Evolutionary conservation across 78 protist genomes (phyloP), one percentile per base, ranked within the genome.

Genomic region (Dictyostelium brefeldianum): DNA sequence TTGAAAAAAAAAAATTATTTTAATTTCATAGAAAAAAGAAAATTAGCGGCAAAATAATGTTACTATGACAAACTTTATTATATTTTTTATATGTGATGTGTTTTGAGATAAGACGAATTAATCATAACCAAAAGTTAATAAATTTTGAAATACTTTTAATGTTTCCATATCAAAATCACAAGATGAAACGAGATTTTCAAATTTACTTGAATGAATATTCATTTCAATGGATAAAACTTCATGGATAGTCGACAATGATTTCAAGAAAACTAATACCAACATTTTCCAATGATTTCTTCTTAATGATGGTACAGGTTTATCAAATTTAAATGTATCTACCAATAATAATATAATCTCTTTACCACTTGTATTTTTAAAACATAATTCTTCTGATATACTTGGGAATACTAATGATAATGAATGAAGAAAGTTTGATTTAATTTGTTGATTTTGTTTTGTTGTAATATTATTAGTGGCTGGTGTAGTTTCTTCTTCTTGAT

Each of bases 121-220:
- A 53, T 69, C 51, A 56, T 87, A 87, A 22, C 93, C 93, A 77
- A 50, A 64, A 1, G 65, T 22, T 14, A 74, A 41, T 51, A 87
- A 87, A 65, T 87, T 73, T 25, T 75, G 83, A 87, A 87, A 87
- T 65, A 87, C 93, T 25, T 87, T 87, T 20, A 87, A 70, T 46
- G 81, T 59, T 31, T 74, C 81, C 27, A 47, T 20, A 51, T 87
- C 93, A 36, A 87, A 77, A 54, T 67, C 83, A 65, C 46, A 87
- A 7, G 77, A 78, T 18, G 50, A 59, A 17, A 78, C 48, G 17
- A 74, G 18, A 14, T 31, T 48, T 46, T 47, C 59, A 84, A 73
- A 74, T 36, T 31, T 8, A 15, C 41, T 47, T 14, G 5, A 7
- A 14, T 84, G 36, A 3, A 5, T 12, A 22, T 74, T 18, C 3